phyloP scores from a whole-genome alignment of 2,329 filamentous ascomycete genomes.

The Trichoderma sp. region DNA sequence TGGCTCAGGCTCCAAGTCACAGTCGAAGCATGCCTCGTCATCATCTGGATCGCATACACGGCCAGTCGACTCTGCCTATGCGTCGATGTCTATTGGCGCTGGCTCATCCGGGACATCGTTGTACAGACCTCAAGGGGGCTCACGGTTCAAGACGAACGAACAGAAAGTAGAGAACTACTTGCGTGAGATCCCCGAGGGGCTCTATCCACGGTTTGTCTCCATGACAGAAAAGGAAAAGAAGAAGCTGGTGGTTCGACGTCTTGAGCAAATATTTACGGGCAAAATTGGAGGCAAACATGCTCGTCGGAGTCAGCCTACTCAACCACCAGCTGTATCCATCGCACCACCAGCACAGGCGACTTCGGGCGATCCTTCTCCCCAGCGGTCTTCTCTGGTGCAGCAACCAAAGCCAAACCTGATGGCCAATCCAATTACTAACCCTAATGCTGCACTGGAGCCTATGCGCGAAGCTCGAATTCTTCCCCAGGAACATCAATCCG shows the following conservation, averaged over 20 bases:
- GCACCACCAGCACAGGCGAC: constrained; percentile 23
- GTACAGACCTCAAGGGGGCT: constrained; percentile 36
- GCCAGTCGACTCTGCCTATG: constrained; percentile 62
- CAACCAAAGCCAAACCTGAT: background rate
- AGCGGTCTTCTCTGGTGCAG: constrained; percentile 3
- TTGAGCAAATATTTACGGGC: constrained; percentile 81
- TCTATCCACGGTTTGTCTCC: constrained; percentile 58
- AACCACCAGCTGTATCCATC: constrained; percentile 21
- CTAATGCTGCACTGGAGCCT: constrained; percentile 31
- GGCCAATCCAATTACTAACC: background rate
- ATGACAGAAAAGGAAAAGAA: constrained; percentile 74
- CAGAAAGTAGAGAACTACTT: constrained; percentile 67
- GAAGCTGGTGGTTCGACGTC: constrained; percentile 68
- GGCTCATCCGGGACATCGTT: constrained; percentile 43
- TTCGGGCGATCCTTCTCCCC: constrained; percentile 30
- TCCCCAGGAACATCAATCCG: constrained; percentile 28
- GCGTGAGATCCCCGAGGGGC: constrained; percentile 66
- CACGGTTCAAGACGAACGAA: constrained; percentile 43
- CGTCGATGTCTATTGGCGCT: constrained; percentile 59
- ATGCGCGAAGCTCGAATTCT: constrained; percentile 50
- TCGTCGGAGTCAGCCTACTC: constrained; percentile 24
- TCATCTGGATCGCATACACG: constrained; percentile 52
- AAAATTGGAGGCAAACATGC: constrained; percentile 49
- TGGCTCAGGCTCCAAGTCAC: constrained; percentile 40
- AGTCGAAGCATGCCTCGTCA: constrained; percentile 51